phyloP scores from a whole-genome alignment of 1,284 basidiomycete genomes.

The Ceratobasidium sp. region DNA sequence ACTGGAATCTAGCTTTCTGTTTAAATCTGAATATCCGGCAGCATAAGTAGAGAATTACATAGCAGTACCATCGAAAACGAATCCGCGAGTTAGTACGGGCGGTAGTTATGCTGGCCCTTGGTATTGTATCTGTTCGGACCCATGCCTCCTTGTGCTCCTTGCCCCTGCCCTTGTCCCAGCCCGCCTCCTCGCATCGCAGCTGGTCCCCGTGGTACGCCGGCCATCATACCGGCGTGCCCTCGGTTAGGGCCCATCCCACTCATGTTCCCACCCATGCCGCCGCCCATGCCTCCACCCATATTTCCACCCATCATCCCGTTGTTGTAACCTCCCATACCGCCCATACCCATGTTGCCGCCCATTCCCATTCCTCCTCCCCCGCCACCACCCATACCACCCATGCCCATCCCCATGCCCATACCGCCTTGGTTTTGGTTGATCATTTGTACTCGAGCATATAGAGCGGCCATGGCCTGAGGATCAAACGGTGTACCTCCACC shows the following conservation, averaged over 20 bases:
- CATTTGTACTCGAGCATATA: constrained; percentile 77
- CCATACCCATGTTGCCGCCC: constrained; percentile 52
- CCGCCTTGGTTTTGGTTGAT: constrained; percentile 50
- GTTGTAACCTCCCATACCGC: constrained; percentile 48
- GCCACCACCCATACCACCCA: constrained; percentile 56
- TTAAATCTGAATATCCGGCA: neutral
- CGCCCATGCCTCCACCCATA: constrained; percentile 53
- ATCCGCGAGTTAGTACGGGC: constrained; percentile 60
- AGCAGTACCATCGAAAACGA: constrained; percentile 1
- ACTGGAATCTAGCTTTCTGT: neutral
- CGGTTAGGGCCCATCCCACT: constrained; percentile 43
- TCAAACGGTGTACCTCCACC: constrained; percentile 68
- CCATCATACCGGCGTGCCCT: constrained; percentile 41
- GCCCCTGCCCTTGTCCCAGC: constrained; percentile 42
- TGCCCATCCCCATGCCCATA: constrained; percentile 51
- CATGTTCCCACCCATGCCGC: constrained; percentile 44
- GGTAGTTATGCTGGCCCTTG: constrained; percentile 78
- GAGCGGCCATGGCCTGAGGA: constrained; percentile 77
- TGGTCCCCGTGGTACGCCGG: constrained; percentile 50
- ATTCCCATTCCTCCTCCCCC: constrained; percentile 53
- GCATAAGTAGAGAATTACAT: constrained; percentile 24
- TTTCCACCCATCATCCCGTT: constrained; percentile 56
- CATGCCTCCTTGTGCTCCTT: constrained; percentile 49
- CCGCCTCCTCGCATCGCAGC: constrained; percentile 55
- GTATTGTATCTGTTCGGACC: constrained; percentile 62